Base-by-base conservation (phyloP, 257 asterid species). In the Cordia subcordata region DNA sequence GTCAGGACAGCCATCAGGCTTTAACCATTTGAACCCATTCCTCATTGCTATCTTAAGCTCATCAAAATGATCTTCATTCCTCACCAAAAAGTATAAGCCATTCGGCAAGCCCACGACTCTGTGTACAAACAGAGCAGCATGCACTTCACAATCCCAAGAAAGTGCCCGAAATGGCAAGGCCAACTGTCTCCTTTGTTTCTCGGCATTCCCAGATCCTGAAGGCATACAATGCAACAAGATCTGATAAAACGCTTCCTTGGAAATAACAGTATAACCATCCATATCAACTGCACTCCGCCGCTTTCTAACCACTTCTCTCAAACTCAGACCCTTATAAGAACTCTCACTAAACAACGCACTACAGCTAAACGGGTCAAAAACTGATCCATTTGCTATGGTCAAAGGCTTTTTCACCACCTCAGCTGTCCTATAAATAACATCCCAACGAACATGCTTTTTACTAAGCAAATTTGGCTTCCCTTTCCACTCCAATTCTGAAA, bases 221-320 rank as follows among this genome's bases (percentile, higher is more conserved):
- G 98, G 88, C 86, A 88, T 65, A 65, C 98, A 86, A 73, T 88
- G 96, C 58, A 88, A 65, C 50, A 92, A 69, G 63, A 86, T 81
- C 78, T 88, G 96, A 78, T 77, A 92, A 62, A 92, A 86, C 0
- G 98, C 81, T 27, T 88, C 95, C 63, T 67, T 84, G 11, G 70
- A 47, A 77, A 92, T 86, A 19, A 3, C 44, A 3, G 91, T 92
- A 37, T 46, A 49, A 37, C 94, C 95, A 81, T 92, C 98, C 98
- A 92, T 88, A 76, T 88, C 98, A 62, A 92, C 98, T 3, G 98
- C 98, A 22, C 98, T 92, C 69, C 96, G 81, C 5, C 98, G 82
- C 67, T 76, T 92, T 68, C 98, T 82, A 63, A 81, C 89, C 61
- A 88, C 61, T 70, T 92, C 93, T 44, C 81, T 75, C 27, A 92